phyloP scores from a whole-genome alignment of 2,329 filamentous ascomycete species.

The Ophiocordyceps unilateralis region DNA sequence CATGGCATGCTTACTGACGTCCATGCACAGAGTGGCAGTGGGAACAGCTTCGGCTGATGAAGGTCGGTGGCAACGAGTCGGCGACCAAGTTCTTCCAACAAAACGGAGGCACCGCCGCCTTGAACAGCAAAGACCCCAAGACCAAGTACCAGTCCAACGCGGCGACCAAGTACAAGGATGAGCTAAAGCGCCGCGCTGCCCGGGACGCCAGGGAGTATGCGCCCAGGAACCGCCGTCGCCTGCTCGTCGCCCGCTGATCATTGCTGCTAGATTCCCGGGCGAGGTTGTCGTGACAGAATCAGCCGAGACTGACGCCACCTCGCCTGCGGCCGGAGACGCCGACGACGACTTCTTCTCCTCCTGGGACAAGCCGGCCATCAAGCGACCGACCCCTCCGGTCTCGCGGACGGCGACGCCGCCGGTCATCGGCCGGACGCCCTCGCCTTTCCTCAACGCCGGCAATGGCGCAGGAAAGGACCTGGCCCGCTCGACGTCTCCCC shows the following conservation, averaged over 20 bases:
- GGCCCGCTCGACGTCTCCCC: slow-evolving; percentile 68
- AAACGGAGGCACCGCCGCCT: slow-evolving; percentile 81
- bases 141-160: slow-evolving; percentile 89
- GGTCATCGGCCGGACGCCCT: slow-evolving; percentile 61
- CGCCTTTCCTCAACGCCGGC: slow-evolving; percentile 74
- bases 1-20: background rate
- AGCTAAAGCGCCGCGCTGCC: slow-evolving; percentile 71
- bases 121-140: slow-evolving; percentile 92
- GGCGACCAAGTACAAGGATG: slow-evolving; percentile 97
- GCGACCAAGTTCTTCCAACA: slow-evolving; percentile 97
- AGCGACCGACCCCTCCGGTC: slow-evolving; percentile 83
- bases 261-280: slow-evolving; percentile 49
- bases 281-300: slow-evolving; percentile 76
- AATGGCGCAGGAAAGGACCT: slow-evolving; percentile 50
- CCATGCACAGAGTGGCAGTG: slow-evolving; percentile 72
- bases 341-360: slow-evolving; percentile 98
- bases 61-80: slow-evolving; percentile 94
- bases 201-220: slow-evolving; percentile 66
- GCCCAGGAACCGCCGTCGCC: background rate
- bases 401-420: slow-evolving; percentile 80
- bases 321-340: slow-evolving; percentile 64
- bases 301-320: slow-evolving; percentile 45
- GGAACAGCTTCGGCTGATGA: slow-evolving; percentile 95
- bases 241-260: slow-evolving; percentile 7
- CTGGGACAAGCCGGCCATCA: slow-evolving; percentile 96